phyloP scores from a whole-genome alignment of 2,329 filamentous ascomycete genomes.

The Fusarium nematophilum region DNA sequence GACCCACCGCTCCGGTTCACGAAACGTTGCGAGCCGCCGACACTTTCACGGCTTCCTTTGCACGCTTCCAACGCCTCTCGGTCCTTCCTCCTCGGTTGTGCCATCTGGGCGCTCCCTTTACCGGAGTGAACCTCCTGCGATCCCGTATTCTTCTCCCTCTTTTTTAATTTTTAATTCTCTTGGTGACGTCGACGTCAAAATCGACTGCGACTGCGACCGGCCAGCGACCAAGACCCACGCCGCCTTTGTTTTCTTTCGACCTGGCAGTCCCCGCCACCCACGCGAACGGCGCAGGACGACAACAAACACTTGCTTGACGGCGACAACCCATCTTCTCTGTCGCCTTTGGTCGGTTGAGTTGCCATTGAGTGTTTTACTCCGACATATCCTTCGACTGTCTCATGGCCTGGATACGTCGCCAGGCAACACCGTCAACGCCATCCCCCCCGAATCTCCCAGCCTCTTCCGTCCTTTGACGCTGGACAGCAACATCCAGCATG shows the following conservation, averaged over 20 bases:
- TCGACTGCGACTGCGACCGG: constrained; percentile 24
- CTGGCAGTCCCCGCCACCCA: constrained; percentile 37
- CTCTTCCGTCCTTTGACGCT: constrained; percentile 20
- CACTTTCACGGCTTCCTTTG: constrained; percentile 32
- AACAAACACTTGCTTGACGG: constrained; percentile 29
- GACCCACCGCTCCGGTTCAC: constrained; percentile 42
- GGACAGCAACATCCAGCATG: constrained; percentile 55
- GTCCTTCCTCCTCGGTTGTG: constrained; percentile 15
- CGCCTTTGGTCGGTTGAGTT: constrained; percentile 12
- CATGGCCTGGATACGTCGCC: constrained; percentile 46
- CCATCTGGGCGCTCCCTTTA: constrained; percentile 4
- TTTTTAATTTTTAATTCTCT: constrained; percentile 40
- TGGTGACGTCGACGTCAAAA: constrained; percentile 20
- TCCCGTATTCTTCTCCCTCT: constrained; percentile 10
- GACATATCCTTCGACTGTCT: constrained; percentile 20
- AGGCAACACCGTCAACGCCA: constrained; percentile 32
- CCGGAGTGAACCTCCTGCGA: constrained; percentile 1
- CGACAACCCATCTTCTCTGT: constrained; percentile 12
- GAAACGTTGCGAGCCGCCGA: constrained; percentile 39
- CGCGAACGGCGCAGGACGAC: constrained; percentile 37
- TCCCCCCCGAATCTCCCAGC: constrained; percentile 16
- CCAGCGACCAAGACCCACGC: constrained; percentile 33
- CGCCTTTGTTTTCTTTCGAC: constrained; percentile 45
- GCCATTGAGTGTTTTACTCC: constrained; percentile 11
- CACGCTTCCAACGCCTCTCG: constrained; percentile 18